Percentiles rank a stretch among this genome's conserved stretches.
Evolutionary conservation across 2,329 filamentous ascomycete species (phyloP).

Genomic region (Mycosphaerella sp.): DNA sequence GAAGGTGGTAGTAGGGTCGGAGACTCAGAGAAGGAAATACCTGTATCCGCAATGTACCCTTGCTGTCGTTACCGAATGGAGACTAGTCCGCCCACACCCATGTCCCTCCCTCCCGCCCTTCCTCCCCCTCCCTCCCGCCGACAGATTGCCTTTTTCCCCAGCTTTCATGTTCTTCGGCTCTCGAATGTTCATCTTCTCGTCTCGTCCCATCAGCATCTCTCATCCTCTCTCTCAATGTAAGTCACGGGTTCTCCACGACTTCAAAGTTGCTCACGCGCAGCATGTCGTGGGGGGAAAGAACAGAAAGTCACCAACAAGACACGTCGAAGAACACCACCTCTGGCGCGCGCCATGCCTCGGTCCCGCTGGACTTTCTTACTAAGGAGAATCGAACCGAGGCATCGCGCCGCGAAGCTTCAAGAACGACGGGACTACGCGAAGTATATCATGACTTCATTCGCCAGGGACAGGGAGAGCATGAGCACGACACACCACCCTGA

Average conservation of each 20-base stretch:
- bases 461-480: not conserved
- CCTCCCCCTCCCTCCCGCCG: not conserved
- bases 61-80: not conserved
- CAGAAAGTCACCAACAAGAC: not conserved
- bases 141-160: no score
- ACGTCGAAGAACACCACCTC: not conserved
- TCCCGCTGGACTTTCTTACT: not conserved
- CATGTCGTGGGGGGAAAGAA: not conserved
- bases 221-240: not conserved
- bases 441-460: not conserved
- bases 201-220: no score
- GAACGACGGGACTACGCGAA: not conserved
- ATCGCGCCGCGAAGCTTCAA: not conserved
- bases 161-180: no score
- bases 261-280: not conserved
- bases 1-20: not conserved
- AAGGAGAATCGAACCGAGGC: not conserved
- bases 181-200: no score
- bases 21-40: not conserved
- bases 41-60: not conserved
- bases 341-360: not conserved
- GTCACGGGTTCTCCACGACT: not conserved
- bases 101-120: not conserved
- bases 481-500: not conserved
- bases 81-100: not conserved